Percentiles rank a stretch among this genome's conserved stretches.
Evolutionary conservation across 2,329 filamentous ascomycete species (phyloP).

Genomic region (Pseudogymnoascus sp.): DNA sequence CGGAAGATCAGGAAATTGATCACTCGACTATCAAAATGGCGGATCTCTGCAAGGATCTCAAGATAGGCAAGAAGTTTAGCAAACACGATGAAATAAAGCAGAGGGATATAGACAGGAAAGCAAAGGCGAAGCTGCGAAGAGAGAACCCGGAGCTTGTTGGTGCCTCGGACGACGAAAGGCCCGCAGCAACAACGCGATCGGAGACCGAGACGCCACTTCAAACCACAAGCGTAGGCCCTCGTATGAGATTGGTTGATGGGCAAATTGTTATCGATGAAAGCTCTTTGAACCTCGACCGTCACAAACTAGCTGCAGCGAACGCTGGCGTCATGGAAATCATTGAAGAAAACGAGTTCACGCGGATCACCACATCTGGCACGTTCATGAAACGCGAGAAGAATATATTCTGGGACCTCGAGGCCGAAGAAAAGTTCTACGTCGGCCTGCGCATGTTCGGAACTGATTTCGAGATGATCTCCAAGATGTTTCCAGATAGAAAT

Average conservation of each 20-base stretch:
- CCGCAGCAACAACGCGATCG: not conserved
- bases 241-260: constrained; percentile 61
- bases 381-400: constrained; percentile 58
- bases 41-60: constrained; percentile 61
- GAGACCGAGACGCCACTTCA: not conserved
- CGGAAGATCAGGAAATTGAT: constrained; percentile 56
- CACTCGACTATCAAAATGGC: constrained; percentile 61
- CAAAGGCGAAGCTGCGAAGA: constrained; percentile 22
- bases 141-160: constrained; percentile 19
- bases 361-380: constrained; percentile 59
- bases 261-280: constrained; percentile 64
- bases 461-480: constrained; percentile 72
- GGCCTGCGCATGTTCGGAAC: constrained; percentile 71
- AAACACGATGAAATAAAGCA: constrained; percentile 65
- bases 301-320: constrained; percentile 50
- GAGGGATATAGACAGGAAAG: constrained; percentile 46
- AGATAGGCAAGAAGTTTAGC: constrained; percentile 67
- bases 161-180: constrained; percentile 13
- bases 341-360: constrained; percentile 73
- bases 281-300: constrained; percentile 60
- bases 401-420: constrained; percentile 62
- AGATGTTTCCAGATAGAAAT: constrained; percentile 65
- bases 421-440: constrained; percentile 70
- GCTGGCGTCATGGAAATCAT: constrained; percentile 50
- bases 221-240: constrained; percentile 30